A percentile compares a stretch with the other conserved stretches of the same genome.
These are phyloP conservation scores for Hericium rajendrae DNA, from an alignment of 768 basidiomycete species.

Conservation along the genomic window DNA sequence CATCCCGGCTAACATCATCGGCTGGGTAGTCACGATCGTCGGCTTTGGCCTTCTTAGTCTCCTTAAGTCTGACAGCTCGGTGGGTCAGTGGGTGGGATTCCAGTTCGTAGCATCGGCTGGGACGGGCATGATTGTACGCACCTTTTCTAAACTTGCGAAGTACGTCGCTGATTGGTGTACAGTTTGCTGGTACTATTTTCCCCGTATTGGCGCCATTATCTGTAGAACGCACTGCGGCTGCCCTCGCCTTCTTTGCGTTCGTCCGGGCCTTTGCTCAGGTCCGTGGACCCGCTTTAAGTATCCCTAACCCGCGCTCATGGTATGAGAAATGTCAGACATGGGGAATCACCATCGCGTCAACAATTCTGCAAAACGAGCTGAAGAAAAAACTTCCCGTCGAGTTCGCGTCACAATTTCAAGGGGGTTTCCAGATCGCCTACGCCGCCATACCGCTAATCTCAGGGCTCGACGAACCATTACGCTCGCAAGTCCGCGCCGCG, in stretches of 20 bases:
- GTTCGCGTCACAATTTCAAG: conserved; percentile 26
- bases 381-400: conserved; percentile 28
- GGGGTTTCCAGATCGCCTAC: conserved; percentile 34
- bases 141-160: neutral
- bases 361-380: conserved; percentile 44
- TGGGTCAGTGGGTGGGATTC: conserved; percentile 17
- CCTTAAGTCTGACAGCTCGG: conserved; percentile 17
- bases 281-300: neutral
- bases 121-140: conserved; percentile 15
- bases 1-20: conserved; percentile 23
- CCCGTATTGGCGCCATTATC: conserved; percentile 39
- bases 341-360: conserved; percentile 41
- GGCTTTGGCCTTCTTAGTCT: conserved; percentile 28
- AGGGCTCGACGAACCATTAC: conserved; percentile 25
- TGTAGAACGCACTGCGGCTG: conserved; percentile 30
- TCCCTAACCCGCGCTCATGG: neutral
- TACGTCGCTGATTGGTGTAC: no score
- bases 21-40: conserved; percentile 24
- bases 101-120: conserved; percentile 19
- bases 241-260: conserved; percentile 35
- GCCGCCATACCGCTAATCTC: conserved; percentile 36
- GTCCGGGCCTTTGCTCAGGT: conserved; percentile 28
- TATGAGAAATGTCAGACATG: conserved; percentile 26
- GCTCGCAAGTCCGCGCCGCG: conserved; percentile 28
- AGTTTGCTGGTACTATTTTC: conserved; percentile 23